Conservation (phyloP, 2,329 filamentous ascomycete genomes). For the Aspergillus intermedius region DNA sequence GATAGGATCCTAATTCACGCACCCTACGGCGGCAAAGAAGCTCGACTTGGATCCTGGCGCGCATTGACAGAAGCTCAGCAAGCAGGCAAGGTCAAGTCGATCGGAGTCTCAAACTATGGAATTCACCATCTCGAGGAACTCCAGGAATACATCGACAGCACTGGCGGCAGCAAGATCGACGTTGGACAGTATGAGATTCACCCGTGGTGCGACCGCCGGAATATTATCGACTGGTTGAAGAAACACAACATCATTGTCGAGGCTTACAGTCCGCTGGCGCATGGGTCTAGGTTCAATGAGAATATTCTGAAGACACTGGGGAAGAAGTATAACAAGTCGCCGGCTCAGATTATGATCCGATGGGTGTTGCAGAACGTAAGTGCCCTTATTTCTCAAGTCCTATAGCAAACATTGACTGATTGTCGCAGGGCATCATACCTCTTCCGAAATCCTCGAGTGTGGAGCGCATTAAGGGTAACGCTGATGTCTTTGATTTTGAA, state of each 20-base stretch:
- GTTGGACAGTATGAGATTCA: conserved; percentile 80
- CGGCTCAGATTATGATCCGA: conserved; percentile 67
- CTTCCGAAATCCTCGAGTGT: conserved; percentile 57
- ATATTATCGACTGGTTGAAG: conserved; percentile 61
- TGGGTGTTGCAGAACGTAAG: conserved; percentile 73
- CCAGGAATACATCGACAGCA: conserved; percentile 46
- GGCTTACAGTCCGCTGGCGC: conserved; percentile 72
- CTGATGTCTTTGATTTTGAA: conserved; percentile 56
- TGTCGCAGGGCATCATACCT: conserved; percentile 51
- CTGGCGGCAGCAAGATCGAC: conserved; percentile 57
- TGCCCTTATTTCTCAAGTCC: conserved; percentile 25
- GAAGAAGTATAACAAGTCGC: conserved; percentile 62
- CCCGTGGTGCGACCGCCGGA: conserved; percentile 68
- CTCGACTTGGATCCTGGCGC: conserved; percentile 65
- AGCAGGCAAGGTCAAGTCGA: conserved; percentile 63
- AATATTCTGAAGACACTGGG: conserved; percentile 56
- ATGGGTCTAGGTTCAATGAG: conserved; percentile 64
- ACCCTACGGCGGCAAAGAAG: conserved; percentile 65
- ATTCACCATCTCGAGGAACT: conserved; percentile 68
- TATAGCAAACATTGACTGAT: conserved; percentile 8
- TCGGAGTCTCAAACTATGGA: conserved; percentile 73
- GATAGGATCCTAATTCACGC: conserved; percentile 61
- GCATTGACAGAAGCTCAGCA: conserved; percentile 70
- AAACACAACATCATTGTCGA: conserved; percentile 64
- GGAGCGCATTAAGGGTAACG: conserved; percentile 55